Evolutionary conservation across 371 early-diverging fungal genomes (phyloP).

Genomic region (Nematocida ironsii): DNA sequence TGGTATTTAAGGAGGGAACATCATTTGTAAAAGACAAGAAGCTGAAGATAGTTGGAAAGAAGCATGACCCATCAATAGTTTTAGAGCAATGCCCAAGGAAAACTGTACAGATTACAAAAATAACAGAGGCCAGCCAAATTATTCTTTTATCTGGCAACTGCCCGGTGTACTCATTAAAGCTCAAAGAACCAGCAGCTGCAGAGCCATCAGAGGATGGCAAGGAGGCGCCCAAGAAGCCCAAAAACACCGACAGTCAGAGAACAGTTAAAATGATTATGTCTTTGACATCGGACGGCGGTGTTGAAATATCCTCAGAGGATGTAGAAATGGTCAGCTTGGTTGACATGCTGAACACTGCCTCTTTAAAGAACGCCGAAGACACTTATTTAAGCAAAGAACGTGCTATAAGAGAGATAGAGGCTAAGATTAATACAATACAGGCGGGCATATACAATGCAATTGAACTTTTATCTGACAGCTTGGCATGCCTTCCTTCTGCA

Average conservation of each 20-base stretch:
- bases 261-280: not conserved
- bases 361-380: not conserved
- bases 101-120: constrained; percentile 5
- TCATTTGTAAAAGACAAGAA: constrained; percentile 5
- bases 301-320: constrained; percentile 16
- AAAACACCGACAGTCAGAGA: not conserved
- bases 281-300: not conserved
- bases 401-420: not conserved
- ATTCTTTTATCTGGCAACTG: not conserved
- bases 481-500: constrained; percentile 17
- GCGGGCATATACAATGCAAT: constrained; percentile 11
- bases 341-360: not conserved
- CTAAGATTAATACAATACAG: constrained; percentile 25
- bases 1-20: not conserved
- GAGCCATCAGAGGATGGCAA: not conserved
- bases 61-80: constrained; percentile 3
- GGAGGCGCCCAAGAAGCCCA: not conserved
- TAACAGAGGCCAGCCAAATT: not conserved
- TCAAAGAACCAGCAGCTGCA: not conserved
- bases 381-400: not conserved
- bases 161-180: constrained; percentile 4
- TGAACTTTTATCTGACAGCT: not conserved
- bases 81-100: constrained; percentile 12
- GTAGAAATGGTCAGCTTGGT: not conserved
- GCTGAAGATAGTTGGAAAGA: constrained; percentile 5